Conservation (phyloP, 331 rosid genomes). For the Erythrophleum ivorense region DNA sequence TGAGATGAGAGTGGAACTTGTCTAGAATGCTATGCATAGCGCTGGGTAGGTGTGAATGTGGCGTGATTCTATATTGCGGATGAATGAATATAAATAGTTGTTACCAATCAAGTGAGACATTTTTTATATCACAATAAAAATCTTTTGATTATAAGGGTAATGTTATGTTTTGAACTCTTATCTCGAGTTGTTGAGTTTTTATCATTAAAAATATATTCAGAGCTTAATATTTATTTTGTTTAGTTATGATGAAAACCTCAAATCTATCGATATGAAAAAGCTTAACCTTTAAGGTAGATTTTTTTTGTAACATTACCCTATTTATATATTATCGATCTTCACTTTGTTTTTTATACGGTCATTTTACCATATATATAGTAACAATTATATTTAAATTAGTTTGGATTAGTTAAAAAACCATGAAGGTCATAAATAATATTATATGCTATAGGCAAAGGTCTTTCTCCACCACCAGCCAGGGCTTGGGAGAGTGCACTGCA, state of each 20-base stretch:
- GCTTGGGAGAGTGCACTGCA: slow-evolving; percentile 69
- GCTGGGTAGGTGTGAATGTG: slow-evolving; percentile 42
- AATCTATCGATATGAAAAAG: not conserved
- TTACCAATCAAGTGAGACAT: not conserved
- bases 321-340: not conserved
- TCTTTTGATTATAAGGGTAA: not conserved
- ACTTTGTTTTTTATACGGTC: not conserved
- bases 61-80: not conserved
- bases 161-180: not conserved
- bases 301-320: not conserved
- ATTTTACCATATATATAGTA: too few species aligned
- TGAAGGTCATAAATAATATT: not conserved
- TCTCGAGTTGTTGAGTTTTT: not conserved
- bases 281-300: not conserved
- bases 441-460: slow-evolving; percentile 25
- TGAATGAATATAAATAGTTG: not conserved
- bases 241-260: not conserved
- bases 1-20: not conserved
- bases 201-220: not conserved
- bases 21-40: not conserved
- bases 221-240: not conserved
- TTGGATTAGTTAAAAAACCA: not conserved
- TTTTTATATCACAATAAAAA: not conserved
- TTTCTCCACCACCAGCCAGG: slow-evolving; percentile 52
- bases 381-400: not conserved